Conservation (phyloP, 257 asterid genomes). For the Nicotiana tomentosiformis region DNA sequence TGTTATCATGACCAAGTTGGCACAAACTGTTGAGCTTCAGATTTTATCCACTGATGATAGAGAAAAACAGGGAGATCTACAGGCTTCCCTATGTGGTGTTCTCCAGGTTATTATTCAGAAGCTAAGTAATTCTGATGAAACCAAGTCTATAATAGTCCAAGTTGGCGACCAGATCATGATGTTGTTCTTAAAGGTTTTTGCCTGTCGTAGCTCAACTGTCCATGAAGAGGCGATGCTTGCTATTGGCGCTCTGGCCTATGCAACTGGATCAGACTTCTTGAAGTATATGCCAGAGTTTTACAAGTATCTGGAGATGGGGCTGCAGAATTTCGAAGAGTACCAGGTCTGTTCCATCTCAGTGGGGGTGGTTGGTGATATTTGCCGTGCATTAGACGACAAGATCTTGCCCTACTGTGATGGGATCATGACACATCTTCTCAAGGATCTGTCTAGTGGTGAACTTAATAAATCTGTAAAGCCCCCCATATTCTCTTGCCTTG, state of each 20-base stretch:
- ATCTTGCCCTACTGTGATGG: conserved; percentile 73
- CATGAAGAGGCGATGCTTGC: conserved; percentile 97
- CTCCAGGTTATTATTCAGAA: conserved; percentile 82
- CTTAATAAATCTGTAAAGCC: conserved; percentile 78
- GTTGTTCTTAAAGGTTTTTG: conserved; percentile 68
- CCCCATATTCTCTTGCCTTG: conserved; percentile 78
- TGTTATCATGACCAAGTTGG: conserved; percentile 63
- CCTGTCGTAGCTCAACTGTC: conserved; percentile 75
- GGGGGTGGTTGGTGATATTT: conserved; percentile 89
- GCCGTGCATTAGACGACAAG: conserved; percentile 74
- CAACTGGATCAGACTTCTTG: conserved; percentile 55
- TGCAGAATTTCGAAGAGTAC: conserved; percentile 83
- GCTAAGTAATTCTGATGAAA: conserved; percentile 52
- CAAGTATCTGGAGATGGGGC: conserved; percentile 74
- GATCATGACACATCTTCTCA: conserved; percentile 69
- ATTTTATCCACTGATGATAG: conserved; percentile 64
- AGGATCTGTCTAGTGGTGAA: conserved; percentile 63
- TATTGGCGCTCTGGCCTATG: conserved; percentile 81
- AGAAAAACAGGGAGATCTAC: conserved; percentile 83
- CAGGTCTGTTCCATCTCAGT: conserved; percentile 81
- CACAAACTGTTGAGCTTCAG: conserved; percentile 49
- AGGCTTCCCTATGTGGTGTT: conserved; percentile 83
- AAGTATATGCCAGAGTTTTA: conserved; percentile 75
- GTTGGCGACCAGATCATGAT: conserved; percentile 70
- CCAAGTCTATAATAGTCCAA: conserved; percentile 55